Evolutionary conservation across 208 protist genomes (phyloP).

Genomic region (Angomonas ambiguus): DNA sequence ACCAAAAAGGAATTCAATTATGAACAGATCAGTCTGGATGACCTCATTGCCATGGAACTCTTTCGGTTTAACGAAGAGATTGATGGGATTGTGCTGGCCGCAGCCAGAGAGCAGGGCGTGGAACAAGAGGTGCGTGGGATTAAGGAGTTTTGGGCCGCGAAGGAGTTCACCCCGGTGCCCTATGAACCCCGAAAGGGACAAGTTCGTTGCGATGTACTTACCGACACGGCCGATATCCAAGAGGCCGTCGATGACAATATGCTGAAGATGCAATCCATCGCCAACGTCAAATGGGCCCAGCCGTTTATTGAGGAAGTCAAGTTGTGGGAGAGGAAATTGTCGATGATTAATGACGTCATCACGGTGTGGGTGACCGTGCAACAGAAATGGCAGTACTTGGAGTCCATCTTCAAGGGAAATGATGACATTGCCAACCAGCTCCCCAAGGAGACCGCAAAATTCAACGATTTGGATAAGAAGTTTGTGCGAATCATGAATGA

Average conservation of each 20-base stretch:
- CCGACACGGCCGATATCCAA: constrained; percentile 94
- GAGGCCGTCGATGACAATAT: constrained; percentile 98
- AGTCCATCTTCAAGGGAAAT: constrained; percentile 98
- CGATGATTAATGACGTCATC: constrained; percentile 95
- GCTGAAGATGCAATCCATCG: constrained; percentile 97
- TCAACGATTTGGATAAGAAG: constrained; percentile 96
- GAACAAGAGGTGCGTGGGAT: constrained; percentile 95
- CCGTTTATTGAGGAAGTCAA: constrained; percentile 95
- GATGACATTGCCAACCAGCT: constrained; percentile 98
- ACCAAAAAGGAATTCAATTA: constrained; percentile 95
- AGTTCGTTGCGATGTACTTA: constrained; percentile 90
- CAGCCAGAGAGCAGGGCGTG: constrained; percentile 94
- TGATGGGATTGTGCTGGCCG: constrained; percentile 89
- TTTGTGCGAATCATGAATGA: constrained; percentile 97
- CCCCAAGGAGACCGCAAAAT: constrained; percentile 97
- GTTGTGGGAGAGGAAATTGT: constrained; percentile 95
- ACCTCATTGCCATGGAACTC: constrained; percentile 97
- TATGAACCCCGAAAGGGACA: constrained; percentile 90
- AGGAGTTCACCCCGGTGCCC: constrained; percentile 80
- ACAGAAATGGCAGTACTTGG: constrained; percentile 99
- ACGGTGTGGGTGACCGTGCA: constrained; percentile 98
- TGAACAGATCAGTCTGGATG: constrained; percentile 95
- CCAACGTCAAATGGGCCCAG: constrained; percentile 94
- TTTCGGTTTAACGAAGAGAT: constrained; percentile 94
- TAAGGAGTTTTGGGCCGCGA: constrained; percentile 93